These are phyloP conservation scores for Chamaenerion angustifolium DNA, from an alignment of 345 rosid genomes.

Conservation along the genomic window DNA sequence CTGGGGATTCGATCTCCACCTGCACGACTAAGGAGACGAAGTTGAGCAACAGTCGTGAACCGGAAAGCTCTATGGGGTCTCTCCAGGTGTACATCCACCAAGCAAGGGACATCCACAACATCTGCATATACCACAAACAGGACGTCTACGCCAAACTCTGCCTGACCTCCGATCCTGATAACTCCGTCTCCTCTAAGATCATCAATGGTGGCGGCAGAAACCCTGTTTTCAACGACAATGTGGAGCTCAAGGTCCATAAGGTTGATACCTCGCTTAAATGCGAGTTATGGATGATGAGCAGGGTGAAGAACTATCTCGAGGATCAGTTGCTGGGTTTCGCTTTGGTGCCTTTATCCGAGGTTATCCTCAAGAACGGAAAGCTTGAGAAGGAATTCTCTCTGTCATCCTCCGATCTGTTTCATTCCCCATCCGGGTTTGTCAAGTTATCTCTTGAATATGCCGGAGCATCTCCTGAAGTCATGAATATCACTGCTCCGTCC, in stretches of 20 bases:
- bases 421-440: constrained; percentile 94
- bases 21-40: constrained; percentile 22
- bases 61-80: constrained; percentile 42
- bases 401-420: constrained; percentile 89
- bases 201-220: constrained; percentile 98
- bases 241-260: constrained; percentile 52
- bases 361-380: constrained; percentile 52
- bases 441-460: constrained; percentile 62
- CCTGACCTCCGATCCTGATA: constrained; percentile 73
- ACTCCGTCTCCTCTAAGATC: constrained; percentile 66
- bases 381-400: constrained; percentile 88
- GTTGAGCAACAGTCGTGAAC: constrained; percentile 23
- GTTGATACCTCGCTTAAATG: constrained; percentile 72
- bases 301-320: constrained; percentile 94
- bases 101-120: constrained; percentile 95
- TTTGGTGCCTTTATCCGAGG: constrained; percentile 84
- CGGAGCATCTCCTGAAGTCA: constrained; percentile 86
- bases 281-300: constrained; percentile 96
- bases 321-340: constrained; percentile 92
- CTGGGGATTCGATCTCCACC: constrained; percentile 18
- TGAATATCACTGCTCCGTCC: constrained; percentile 49
- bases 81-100: constrained; percentile 73
- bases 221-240: constrained; percentile 75
- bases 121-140: constrained; percentile 99
- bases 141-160: constrained; percentile 98